Percentiles rank a stretch among this genome's conserved stretches.
Evolutionary conservation across 192 early-diverging fungal genomes (phyloP).

Genomic region (Bifiguratus adelaidae): DNA sequence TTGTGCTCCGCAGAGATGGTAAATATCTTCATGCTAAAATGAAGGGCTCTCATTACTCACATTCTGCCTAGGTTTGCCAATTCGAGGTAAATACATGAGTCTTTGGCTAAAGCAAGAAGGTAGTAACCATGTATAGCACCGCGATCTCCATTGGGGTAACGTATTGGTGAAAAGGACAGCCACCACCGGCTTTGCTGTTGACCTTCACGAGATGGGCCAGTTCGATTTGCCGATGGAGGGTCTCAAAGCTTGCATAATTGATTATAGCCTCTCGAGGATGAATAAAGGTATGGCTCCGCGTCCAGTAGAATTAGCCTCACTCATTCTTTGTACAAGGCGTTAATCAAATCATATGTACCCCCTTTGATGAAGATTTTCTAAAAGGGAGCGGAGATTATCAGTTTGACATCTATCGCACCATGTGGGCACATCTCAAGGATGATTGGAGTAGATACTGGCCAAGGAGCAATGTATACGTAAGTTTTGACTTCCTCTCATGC

Average conservation of each 20-base stretch:
- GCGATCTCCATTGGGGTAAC: slow-evolving; percentile 70
- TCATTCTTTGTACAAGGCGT: neutral
- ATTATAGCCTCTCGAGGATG: slow-evolving; percentile 60
- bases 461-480: slow-evolving; percentile 35
- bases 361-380: no score
- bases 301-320: neutral
- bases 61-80: neutral
- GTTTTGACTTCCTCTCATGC: neutral
- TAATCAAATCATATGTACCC: neutral
- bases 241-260: slow-evolving; percentile 55
- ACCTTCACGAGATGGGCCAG: neutral
- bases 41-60: neutral
- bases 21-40: slow-evolving; percentile 1
- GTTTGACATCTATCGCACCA: slow-evolving; percentile 64
- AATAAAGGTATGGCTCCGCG: slow-evolving; percentile 16
- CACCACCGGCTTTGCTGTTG: neutral
- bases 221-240: slow-evolving; percentile 40
- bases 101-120: neutral
- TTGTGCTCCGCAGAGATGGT: slow-evolving; percentile 44
- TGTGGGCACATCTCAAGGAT: slow-evolving; percentile 30
- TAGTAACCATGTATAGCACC: slow-evolving; percentile 47
- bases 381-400: slow-evolving; percentile 71
- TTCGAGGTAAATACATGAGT: slow-evolving; percentile 7
- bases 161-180: slow-evolving; percentile 39
- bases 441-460: slow-evolving; percentile 33